Conservation (phyloP, 352 stramenopile genomes). For the Globisporangium parvum region DNA sequence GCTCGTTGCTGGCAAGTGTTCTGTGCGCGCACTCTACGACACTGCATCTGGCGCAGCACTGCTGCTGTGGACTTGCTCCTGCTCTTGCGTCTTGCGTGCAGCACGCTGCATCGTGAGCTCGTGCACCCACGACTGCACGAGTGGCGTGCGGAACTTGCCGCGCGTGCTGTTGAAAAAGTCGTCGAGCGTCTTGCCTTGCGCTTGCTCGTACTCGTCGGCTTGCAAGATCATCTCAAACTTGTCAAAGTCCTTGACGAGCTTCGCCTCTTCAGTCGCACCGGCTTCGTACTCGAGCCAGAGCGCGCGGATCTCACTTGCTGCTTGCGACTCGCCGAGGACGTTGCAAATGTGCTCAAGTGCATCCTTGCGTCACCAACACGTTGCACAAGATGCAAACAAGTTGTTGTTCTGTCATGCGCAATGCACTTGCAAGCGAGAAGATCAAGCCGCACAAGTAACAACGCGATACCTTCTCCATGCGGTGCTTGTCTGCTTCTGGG, state of each 20-base stretch:
- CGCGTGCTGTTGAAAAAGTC: conserved; percentile 83
- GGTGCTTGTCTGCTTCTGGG: conserved; percentile 86
- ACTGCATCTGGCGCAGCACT: neutral
- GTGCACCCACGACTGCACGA: conserved; percentile 71
- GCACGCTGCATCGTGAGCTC: conserved; percentile 57
- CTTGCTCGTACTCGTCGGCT: conserved; percentile 89
- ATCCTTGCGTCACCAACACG: conserved; percentile 21
- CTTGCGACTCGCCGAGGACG: conserved; percentile 45
- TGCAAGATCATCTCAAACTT: conserved; percentile 96
- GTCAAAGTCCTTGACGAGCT: conserved; percentile 93
- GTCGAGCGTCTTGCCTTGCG: conserved; percentile 49
- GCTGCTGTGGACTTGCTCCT: neutral
- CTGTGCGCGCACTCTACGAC: neutral
- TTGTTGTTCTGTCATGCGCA: too few species aligned
- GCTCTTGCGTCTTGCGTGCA: conserved; percentile 20
- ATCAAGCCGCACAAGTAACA: neutral
- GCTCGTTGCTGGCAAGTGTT: neutral
- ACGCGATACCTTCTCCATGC: conserved; percentile 67
- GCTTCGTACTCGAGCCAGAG: conserved; percentile 89
- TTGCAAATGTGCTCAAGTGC: conserved; percentile 64
- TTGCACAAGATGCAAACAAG: too few species aligned
- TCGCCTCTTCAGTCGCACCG: conserved; percentile 70
- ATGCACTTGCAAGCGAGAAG: neutral
- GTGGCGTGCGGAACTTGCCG: conserved; percentile 72
- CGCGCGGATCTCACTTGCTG: conserved; percentile 53